These are phyloP conservation scores for Aureobasidium uvarum DNA, from an alignment of 2,329 filamentous ascomycete genomes.

Conservation along the genomic window DNA sequence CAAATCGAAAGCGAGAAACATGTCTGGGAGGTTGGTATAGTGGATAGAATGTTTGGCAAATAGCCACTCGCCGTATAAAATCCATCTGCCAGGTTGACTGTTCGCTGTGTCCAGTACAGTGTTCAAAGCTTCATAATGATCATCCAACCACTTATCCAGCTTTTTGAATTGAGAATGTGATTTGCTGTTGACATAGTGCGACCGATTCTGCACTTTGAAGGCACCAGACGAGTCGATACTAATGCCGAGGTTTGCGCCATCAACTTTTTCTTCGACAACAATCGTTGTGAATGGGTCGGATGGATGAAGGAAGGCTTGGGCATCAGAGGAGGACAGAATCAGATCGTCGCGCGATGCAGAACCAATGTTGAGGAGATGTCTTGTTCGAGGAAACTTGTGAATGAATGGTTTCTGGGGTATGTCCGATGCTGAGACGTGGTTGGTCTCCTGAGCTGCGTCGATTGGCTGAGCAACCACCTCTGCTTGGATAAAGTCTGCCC, in stretches of 20 bases:
- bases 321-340: conserved; percentile 5
- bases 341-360: conserved; percentile 26
- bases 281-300: background rate
- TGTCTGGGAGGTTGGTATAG: conserved; percentile 22
- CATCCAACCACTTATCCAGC: conserved; percentile 23
- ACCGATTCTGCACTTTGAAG: conserved; percentile 25
- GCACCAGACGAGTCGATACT: conserved; percentile 3
- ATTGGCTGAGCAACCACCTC: background rate
- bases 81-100: conserved; percentile 15
- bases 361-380: conserved; percentile 27
- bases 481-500: background rate
- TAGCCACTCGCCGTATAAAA: conserved; percentile 28
- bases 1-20: conserved; percentile 28
- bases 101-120: background rate
- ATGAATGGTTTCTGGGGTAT: conserved; percentile 5
- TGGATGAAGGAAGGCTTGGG: conserved; percentile 4
- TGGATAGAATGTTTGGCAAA: conserved; percentile 26
- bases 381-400: conserved; percentile 27
- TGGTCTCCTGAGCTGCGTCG: background rate
- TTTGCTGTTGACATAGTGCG: conserved; percentile 21
- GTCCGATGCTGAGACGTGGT: background rate
- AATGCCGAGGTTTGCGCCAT: conserved; percentile 29
- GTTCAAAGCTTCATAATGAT: conserved; percentile 12
- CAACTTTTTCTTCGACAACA: conserved; percentile 27
- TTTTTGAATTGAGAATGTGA: conserved; percentile 25